Evolutionary conservation across 2,329 filamentous ascomycete species (phyloP).

Genomic region (Aspergillus pseudotamarii): DNA sequence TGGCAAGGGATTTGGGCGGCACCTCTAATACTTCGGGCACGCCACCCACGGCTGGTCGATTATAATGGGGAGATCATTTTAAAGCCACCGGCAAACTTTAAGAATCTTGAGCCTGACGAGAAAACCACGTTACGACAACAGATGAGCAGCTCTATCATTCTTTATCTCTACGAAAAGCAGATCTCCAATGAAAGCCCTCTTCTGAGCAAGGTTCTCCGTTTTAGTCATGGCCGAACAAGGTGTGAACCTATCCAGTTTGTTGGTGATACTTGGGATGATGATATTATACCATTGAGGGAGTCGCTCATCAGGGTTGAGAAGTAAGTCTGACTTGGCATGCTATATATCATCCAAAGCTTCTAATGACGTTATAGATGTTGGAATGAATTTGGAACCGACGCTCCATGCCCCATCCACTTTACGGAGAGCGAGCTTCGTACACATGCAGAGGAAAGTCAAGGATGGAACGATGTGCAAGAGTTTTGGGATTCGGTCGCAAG

Average conservation of each 20-base stretch:
- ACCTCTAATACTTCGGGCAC: slow-evolving; percentile 29
- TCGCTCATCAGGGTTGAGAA: slow-evolving; percentile 27
- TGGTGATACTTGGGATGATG: slow-evolving; percentile 29
- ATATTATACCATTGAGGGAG: slow-evolving; percentile 28
- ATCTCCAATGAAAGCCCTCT: slow-evolving; percentile 17
- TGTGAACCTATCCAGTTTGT: slow-evolving; percentile 21
- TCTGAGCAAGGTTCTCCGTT: slow-evolving; percentile 19
- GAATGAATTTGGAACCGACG: background rate
- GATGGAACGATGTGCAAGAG: background rate
- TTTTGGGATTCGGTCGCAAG: background rate
- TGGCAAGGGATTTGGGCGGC: slow-evolving; percentile 43
- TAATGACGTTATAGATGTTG: background rate
- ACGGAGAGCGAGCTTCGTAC: background rate
- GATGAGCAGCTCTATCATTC: slow-evolving; percentile 27
- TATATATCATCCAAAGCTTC: no score
- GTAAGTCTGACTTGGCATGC: slow-evolving; percentile 8
- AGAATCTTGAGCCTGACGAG: slow-evolving; percentile 17
- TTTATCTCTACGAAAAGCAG: slow-evolving; percentile 26
- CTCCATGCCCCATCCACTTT: background rate
- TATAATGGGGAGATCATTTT: slow-evolving; percentile 30
- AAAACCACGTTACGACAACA: slow-evolving; percentile 18
- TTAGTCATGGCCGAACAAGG: slow-evolving; percentile 22
- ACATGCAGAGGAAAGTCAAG: background rate
- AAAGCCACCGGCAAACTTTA: slow-evolving; percentile 27
- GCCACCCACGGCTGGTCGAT: slow-evolving; percentile 25